These are phyloP conservation scores for Leccinellum rugosiceps DNA, from an alignment of 768 basidiomycete species.

Conservation along the genomic window DNA sequence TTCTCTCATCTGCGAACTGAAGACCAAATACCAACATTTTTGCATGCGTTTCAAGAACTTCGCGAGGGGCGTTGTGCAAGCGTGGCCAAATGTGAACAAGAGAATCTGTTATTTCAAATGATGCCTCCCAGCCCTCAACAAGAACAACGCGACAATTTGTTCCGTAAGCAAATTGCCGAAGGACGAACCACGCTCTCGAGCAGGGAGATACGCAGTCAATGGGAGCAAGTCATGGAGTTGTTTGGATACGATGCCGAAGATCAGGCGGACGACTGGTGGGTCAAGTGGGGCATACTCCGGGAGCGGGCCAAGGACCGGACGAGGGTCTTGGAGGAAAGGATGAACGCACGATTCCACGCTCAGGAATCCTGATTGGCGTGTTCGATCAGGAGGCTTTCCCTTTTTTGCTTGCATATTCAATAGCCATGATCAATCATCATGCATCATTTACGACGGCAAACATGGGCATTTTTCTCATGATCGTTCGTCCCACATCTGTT, in stretches of 20 bases:
- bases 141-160: slow-evolving; percentile 41
- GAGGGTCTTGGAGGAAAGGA: slow-evolving; percentile 15
- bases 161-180: slow-evolving; percentile 41
- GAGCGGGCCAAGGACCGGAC: slow-evolving; percentile 33
- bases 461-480: background rate
- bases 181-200: slow-evolving; percentile 43
- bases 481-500: background rate
- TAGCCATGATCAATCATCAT: background rate
- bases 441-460: background rate
- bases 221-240: slow-evolving; percentile 51
- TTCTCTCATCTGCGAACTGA: slow-evolving; percentile 48
- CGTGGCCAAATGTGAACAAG: slow-evolving; percentile 44
- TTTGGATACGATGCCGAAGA: slow-evolving; percentile 53
- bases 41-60: slow-evolving; percentile 57
- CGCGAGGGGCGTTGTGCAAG: slow-evolving; percentile 48
- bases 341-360: slow-evolving; percentile 6
- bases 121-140: slow-evolving; percentile 43
- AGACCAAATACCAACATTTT: slow-evolving; percentile 48
- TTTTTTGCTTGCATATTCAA: background rate
- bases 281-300: slow-evolving; percentile 49
- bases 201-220: slow-evolving; percentile 29
- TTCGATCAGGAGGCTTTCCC: background rate
- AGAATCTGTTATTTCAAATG: slow-evolving; percentile 44
- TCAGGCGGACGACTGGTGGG: slow-evolving; percentile 64
- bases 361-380: background rate